Evolutionary conservation across 1,284 basidiomycete genomes (phyloP).

Genomic region (Rhodotorula sp.): DNA sequence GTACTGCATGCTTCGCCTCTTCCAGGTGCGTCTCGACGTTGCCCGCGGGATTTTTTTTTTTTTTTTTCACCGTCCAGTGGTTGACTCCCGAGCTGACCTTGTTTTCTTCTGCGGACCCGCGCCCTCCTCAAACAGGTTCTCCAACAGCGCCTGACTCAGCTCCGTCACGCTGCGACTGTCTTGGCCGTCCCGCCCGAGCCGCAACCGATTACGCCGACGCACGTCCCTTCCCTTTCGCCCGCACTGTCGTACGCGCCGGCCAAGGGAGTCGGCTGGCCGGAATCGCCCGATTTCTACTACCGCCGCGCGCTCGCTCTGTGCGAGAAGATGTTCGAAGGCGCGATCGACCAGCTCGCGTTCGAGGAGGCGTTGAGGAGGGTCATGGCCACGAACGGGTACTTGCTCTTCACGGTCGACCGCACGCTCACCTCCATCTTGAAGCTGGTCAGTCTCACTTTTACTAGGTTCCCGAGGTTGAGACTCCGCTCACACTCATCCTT

Average conservation of each 20-base stretch:
- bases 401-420: constrained; percentile 53
- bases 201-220: constrained; percentile 51
- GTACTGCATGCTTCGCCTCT: constrained; percentile 80
- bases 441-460: constrained; percentile 12
- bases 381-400: constrained; percentile 85
- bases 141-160: constrained; percentile 76
- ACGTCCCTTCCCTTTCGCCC: constrained; percentile 40
- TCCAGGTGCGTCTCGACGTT: constrained; percentile 64
- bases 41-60: neutral
- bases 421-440: constrained; percentile 43
- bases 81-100: neutral
- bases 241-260: constrained; percentile 58
- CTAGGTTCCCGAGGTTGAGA: neutral
- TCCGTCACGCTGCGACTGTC: constrained; percentile 50
- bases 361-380: constrained; percentile 96
- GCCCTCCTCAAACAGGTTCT: constrained; percentile 60
- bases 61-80: neutral
- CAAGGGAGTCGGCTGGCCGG: constrained; percentile 15
- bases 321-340: constrained; percentile 88
- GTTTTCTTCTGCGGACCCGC: constrained; percentile 21
- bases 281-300: constrained; percentile 68
- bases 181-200: constrained; percentile 41
- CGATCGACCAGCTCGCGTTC: constrained; percentile 82
- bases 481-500: neutral
- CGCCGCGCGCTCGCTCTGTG: constrained; percentile 85